A percentile compares a stretch with the other conserved stretches of the same genome.
These are phyloP conservation scores for Fennellomyces sp. DNA, from an alignment of 371 early-diverging fungal genomes.

Conservation along the genomic window DNA sequence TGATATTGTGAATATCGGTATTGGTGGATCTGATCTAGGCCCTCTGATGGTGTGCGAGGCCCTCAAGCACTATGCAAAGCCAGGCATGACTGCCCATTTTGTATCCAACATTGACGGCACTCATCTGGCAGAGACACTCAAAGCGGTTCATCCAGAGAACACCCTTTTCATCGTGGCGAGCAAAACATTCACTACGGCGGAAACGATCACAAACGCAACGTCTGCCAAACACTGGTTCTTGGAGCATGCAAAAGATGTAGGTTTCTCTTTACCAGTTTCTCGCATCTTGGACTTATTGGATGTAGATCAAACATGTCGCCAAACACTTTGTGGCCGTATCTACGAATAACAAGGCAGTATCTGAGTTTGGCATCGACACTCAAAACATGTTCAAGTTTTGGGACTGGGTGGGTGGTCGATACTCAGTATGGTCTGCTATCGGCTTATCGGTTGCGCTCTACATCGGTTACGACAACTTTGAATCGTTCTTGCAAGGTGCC, in stretches of 20 bases:
- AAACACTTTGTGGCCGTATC: constrained; percentile 99
- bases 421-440: constrained; percentile 99
- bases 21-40: constrained; percentile 99
- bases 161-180: constrained; percentile 97
- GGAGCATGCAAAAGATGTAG: constrained; percentile 78
- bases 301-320: constrained; percentile 81
- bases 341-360: constrained; percentile 90
- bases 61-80: constrained; percentile 85
- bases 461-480: constrained; percentile 96
- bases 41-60: constrained; percentile 99
- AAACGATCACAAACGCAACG: constrained; percentile 97
- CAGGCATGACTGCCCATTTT: constrained; percentile 87
- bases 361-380: constrained; percentile 90
- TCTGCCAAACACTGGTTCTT: constrained; percentile 96
- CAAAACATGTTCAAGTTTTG: constrained; percentile 99
- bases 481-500: constrained; percentile 90
- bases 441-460: constrained; percentile 96
- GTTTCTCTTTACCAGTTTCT: constrained; percentile 15
- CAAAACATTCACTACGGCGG: constrained; percentile 99
- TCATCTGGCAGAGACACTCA: constrained; percentile 91
- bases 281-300: neutral
- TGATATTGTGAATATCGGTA: constrained; percentile 98
- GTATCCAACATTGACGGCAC: constrained; percentile 99
- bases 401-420: constrained; percentile 99
- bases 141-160: constrained; percentile 86